These are phyloP conservation scores for Epichloe uncinata DNA, from an alignment of 2,329 filamentous ascomycete genomes.

Conservation along the genomic window DNA sequence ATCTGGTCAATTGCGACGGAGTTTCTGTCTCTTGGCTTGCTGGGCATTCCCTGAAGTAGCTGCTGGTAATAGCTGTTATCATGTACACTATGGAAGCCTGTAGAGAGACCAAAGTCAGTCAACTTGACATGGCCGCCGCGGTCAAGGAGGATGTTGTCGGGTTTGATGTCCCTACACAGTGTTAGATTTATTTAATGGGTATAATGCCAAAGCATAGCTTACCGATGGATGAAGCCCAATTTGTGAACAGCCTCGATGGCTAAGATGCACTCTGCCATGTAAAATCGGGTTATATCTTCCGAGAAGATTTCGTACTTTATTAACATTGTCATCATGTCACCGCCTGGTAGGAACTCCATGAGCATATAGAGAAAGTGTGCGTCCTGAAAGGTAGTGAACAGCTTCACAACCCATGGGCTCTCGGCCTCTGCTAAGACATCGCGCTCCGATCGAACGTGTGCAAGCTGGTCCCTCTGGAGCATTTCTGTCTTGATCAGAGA, in stretches of 20 bases:
- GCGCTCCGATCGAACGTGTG: conserved; percentile 92
- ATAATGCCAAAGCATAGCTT: conserved; percentile 16
- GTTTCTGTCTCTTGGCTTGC: conserved; percentile 66
- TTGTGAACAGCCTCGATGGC: conserved; percentile 99
- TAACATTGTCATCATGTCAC: conserved; percentile 98
- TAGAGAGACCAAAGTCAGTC: conserved; percentile 95
- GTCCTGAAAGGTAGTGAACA: conserved; percentile 97
- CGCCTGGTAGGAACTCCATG: conserved; percentile 97
- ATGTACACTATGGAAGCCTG: conserved; percentile 93
- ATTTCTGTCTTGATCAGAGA: conserved; percentile 98
- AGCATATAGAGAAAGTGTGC: conserved; percentile 94
- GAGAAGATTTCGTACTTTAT: conserved; percentile 99
- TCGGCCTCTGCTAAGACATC: conserved; percentile 97
- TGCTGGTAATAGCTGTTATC: conserved; percentile 98
- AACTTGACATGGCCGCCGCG: conserved; percentile 94
- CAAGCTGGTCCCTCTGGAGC: conserved; percentile 98
- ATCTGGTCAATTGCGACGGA: conserved; percentile 97
- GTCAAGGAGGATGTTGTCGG: conserved; percentile 94
- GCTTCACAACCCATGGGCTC: conserved; percentile 97
- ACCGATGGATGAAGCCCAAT: conserved; percentile 96
- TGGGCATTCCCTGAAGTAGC: conserved; percentile 65
- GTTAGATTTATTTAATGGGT: too few species aligned
- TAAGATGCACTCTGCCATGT: conserved; percentile 95
- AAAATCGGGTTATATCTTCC: conserved; percentile 96
- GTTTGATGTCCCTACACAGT: conserved; percentile 53